Conservation (phyloP, 805 yeast genomes). For the Scheffersomyces amazonensis region DNA sequence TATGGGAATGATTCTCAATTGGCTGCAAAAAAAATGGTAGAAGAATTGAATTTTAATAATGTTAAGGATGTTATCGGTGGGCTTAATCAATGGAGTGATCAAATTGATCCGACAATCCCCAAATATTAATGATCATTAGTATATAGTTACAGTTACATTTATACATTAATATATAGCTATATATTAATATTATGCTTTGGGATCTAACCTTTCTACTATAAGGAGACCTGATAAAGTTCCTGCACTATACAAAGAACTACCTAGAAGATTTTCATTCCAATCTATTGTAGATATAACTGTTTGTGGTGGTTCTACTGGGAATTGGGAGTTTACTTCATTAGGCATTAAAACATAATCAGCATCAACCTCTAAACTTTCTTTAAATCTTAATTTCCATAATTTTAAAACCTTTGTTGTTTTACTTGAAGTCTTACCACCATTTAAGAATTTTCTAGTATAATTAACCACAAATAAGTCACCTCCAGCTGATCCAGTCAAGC, state of each 20-base stretch:
- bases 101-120: constrained; percentile 61
- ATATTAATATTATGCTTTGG: constrained; percentile 4
- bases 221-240: constrained; percentile 51
- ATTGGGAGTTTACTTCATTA: constrained; percentile 25
- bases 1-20: constrained; percentile 88
- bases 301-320: constrained; percentile 45
- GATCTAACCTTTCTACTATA: constrained; percentile 41
- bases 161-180: constrained; percentile 1
- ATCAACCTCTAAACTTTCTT: constrained; percentile 14
- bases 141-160: too few relatives aligned
- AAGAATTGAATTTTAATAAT: constrained; percentile 43
- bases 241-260: constrained; percentile 51
- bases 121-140: constrained; percentile 53
- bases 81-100: constrained; percentile 59
- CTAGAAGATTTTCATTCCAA: constrained; percentile 53
- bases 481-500: constrained; percentile 28
- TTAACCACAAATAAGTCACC: constrained; percentile 38
- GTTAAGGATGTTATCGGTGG: constrained; percentile 82
- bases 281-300: constrained; percentile 46
- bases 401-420: constrained; percentile 39
- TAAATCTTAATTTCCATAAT: constrained; percentile 25
- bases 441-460: constrained; percentile 34
- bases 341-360: constrained; percentile 28
- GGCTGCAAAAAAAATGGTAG: constrained; percentile 59
- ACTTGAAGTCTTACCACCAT: constrained; percentile 31